Evolutionary conservation across 805 yeast genomes (phyloP).

Genomic region (Lipomyces mesembrius): DNA sequence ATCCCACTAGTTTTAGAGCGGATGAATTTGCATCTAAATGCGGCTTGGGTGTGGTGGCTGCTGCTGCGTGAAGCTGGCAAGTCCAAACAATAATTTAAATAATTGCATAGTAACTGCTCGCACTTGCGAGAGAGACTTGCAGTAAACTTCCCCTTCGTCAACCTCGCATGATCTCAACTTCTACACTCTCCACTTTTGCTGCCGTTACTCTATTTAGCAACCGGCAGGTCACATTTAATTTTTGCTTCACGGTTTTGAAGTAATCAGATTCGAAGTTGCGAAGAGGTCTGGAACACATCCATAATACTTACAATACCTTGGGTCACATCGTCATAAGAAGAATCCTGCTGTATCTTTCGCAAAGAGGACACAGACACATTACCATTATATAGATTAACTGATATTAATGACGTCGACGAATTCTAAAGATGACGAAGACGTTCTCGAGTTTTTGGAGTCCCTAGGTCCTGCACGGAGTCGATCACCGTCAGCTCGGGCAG

Average conservation of each 20-base stretch:
- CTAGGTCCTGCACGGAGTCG: slow-evolving; percentile 39
- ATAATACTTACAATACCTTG: not conserved
- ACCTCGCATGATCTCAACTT: not conserved
- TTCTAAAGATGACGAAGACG: slow-evolving; percentile 44
- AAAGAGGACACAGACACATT: not conserved
- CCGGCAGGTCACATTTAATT: not conserved
- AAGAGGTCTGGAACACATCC: not conserved
- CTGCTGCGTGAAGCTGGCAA: no score
- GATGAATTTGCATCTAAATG: no score
- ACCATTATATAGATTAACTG: not conserved
- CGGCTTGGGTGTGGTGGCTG: no score
- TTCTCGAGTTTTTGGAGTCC: slow-evolving; percentile 49
- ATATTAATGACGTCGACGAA: slow-evolving; percentile 28
- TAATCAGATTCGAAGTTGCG: not conserved
- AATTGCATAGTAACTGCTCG: not conserved
- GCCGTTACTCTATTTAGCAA: not conserved
- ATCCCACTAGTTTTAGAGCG: no score
- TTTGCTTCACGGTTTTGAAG: not conserved
- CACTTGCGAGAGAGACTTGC: not conserved
- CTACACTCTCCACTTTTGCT: not conserved
- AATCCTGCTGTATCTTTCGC: not conserved
- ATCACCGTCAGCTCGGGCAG: slow-evolving; percentile 8
- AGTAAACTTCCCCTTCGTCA: not conserved
- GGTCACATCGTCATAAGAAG: no score
- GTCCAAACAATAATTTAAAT: not conserved